These are phyloP conservation scores for Pyrenula aspistea DNA, from an alignment of 495 filamentous ascomycete genomes.

Conservation along the genomic window DNA sequence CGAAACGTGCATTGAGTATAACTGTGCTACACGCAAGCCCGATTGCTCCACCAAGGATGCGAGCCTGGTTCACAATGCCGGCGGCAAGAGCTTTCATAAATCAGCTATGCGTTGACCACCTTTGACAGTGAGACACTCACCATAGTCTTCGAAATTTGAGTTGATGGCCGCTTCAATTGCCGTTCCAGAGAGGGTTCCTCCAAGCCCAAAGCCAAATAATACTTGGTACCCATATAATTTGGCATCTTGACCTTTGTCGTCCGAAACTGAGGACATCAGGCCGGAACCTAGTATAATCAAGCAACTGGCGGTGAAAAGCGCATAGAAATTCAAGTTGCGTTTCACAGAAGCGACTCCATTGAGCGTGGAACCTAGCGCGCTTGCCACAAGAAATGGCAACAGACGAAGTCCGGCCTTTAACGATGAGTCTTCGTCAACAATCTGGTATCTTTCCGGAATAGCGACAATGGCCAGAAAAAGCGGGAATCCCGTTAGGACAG, in stretches of 20 bases:
- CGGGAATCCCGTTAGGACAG: not conserved
- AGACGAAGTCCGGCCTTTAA: not conserved
- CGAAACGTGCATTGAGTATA: conserved; percentile 21
- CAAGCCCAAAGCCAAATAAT: conserved; percentile 34
- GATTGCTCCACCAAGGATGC: conserved; percentile 38
- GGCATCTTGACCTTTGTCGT: conserved; percentile 14
- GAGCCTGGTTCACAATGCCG: conserved; percentile 36
- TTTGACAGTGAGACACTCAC: conserved; percentile 2
- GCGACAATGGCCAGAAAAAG: not conserved
- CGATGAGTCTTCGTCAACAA: not conserved
- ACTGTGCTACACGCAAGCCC: conserved; percentile 38
- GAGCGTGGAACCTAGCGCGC: not conserved
- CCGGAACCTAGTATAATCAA: conserved; percentile 27
- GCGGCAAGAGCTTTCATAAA: conserved; percentile 29
- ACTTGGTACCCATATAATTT: conserved; percentile 28
- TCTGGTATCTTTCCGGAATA: not conserved
- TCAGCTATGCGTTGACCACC: not conserved
- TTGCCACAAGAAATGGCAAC: not conserved
- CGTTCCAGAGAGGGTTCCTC: conserved; percentile 22
- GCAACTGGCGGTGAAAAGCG: conserved; percentile 16
- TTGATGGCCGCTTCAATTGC: conserved; percentile 17
- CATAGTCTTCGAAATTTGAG: conserved; percentile 5
- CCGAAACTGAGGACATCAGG: conserved; percentile 20
- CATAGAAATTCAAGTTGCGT: conserved; percentile 20
- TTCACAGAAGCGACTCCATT: conserved; percentile 14